Evolutionary conservation across 1,139 yeast genomes (phyloP).

Genomic region (Torulaspora pretoriensis): DNA sequence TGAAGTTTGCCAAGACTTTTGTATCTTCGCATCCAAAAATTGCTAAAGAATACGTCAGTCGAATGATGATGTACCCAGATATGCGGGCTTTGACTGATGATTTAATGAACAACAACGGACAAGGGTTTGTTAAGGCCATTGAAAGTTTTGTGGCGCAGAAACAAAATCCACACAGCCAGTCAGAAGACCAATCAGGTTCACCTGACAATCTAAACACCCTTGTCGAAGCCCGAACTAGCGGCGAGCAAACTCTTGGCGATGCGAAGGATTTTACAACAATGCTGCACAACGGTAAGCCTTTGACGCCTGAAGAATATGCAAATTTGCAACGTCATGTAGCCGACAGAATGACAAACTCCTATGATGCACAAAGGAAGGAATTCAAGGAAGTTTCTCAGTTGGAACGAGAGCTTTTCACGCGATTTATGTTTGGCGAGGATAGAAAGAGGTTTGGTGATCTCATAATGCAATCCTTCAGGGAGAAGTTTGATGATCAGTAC

Average conservation of each 20-base stretch:
- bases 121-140: constrained; percentile 32
- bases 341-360: constrained; percentile 31
- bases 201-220: constrained; percentile 1
- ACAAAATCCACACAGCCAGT: constrained; percentile 5
- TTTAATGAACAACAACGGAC: constrained; percentile 32
- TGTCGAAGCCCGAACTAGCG: constrained; percentile 4
- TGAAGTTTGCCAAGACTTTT: constrained; percentile 33
- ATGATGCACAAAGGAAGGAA: constrained; percentile 26
- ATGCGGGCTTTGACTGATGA: constrained; percentile 35
- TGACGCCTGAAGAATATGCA: constrained; percentile 31
- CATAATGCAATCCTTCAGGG: constrained; percentile 28
- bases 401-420: constrained; percentile 30
- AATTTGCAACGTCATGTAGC: constrained; percentile 34
- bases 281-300: constrained; percentile 31
- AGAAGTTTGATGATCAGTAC: constrained; percentile 24
- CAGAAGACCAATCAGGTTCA: constrained; percentile 1
- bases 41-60: constrained; percentile 34
- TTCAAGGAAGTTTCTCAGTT: constrained; percentile 28
- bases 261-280: constrained; percentile 31
- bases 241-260: constrained; percentile 19
- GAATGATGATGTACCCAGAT: constrained; percentile 34
- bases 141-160: constrained; percentile 30
- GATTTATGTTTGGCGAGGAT: constrained; percentile 33
- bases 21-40: constrained; percentile 36
- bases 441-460: constrained; percentile 28